Conservation (phyloP, 2,329 filamentous ascomycete species). For the Colletotrichum tanaceti region DNA sequence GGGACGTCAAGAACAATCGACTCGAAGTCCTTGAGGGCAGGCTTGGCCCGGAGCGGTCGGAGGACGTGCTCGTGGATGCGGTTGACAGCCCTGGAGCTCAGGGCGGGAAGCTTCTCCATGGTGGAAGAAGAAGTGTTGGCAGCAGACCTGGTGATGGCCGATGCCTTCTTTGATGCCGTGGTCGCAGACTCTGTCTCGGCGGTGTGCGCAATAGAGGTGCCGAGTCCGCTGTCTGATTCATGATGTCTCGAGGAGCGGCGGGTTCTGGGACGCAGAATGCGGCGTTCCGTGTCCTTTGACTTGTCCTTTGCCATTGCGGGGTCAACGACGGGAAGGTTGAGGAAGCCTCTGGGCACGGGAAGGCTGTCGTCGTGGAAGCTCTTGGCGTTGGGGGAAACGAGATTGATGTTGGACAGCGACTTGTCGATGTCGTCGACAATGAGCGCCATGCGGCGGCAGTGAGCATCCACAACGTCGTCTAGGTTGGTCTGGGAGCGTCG, state of each 20-base stretch:
- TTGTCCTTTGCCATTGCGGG: conserved; percentile 58
- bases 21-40: conserved; percentile 82
- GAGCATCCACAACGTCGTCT: conserved; percentile 78
- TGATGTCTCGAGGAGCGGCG: conserved; percentile 72
- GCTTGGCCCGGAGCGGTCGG: conserved; percentile 79
- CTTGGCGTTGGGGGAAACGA: conserved; percentile 53
- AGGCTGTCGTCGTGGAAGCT: conserved; percentile 66
- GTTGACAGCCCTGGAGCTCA: conserved; percentile 77
- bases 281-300: conserved; percentile 56
- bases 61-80: conserved; percentile 85
- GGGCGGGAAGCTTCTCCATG: conserved; percentile 64
- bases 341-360: conserved; percentile 69
- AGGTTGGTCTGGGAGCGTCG: conserved; percentile 76
- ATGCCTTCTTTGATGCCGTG: conserved; percentile 57
- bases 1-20: conserved; percentile 82
- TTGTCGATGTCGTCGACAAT: conserved; percentile 75
- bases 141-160: conserved; percentile 72
- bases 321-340: conserved; percentile 66
- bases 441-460: conserved; percentile 75
- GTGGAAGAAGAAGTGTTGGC: conserved; percentile 58
- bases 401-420: conserved; percentile 63
- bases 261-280: conserved; percentile 64
- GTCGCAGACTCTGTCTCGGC: conserved; percentile 60
- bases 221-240: conserved; percentile 88
- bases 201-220: conserved; percentile 79